Evolutionary conservation across 176 grass and related monocot genomes (phyloP).

Genomic region (Oryza glaberrima): DNA sequence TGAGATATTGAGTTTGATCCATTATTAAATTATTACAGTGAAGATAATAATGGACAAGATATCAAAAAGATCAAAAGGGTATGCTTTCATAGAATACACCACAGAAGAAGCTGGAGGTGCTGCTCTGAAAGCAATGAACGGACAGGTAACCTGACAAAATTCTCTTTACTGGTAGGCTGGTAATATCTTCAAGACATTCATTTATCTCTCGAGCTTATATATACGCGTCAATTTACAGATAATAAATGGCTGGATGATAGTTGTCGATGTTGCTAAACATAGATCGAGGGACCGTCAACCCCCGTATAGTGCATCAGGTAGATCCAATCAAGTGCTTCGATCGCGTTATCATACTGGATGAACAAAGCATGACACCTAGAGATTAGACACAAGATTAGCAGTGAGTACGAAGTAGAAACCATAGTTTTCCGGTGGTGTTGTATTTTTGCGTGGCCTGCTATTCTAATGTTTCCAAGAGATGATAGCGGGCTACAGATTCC

Average conservation of each 20-base stretch:
- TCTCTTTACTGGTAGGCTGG: neutral
- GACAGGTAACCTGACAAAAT: constrained; percentile 54
- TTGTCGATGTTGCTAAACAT: constrained; percentile 83
- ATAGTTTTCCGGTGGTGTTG: constrained; percentile 43
- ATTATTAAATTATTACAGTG: constrained; percentile 48
- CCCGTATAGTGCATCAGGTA: constrained; percentile 21
- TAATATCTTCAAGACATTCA: neutral
- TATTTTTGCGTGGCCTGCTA: constrained; percentile 32
- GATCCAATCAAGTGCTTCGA: constrained; percentile 36
- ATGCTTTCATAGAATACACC: constrained; percentile 91
- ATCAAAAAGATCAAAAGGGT: constrained; percentile 96
- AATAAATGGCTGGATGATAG: constrained; percentile 98
- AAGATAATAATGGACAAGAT: constrained; percentile 99
- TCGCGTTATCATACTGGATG: constrained; percentile 34
- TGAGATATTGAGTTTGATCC: constrained; percentile 14
- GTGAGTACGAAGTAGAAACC: constrained; percentile 30
- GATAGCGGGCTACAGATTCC: neutral
- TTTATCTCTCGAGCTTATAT: constrained; percentile 24
- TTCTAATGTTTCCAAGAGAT: constrained; percentile 20
- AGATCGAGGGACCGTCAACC: constrained; percentile 39
- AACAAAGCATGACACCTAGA: constrained; percentile 27
- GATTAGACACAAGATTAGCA: constrained; percentile 32
- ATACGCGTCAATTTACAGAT: constrained; percentile 54
- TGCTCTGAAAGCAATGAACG: constrained; percentile 95
- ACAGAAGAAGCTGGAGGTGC: constrained; percentile 87